Conservation (phyloP, 1,284 basidiomycete species). For the Athelia psychrophila region DNA sequence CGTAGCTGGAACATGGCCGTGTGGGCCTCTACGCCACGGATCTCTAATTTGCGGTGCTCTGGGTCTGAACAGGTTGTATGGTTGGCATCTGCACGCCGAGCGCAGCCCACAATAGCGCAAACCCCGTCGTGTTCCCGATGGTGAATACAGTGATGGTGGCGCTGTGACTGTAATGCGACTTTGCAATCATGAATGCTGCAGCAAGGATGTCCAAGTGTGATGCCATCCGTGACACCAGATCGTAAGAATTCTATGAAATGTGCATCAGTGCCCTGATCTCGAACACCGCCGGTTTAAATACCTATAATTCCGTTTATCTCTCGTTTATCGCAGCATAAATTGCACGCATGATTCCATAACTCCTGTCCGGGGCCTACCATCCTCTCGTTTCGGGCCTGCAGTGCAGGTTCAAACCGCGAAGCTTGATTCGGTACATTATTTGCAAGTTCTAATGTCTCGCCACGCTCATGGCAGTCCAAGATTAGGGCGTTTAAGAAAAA, state of each 20-base stretch:
- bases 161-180: constrained; percentile 16
- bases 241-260: neutral
- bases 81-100: constrained; percentile 1
- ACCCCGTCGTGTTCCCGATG: constrained; percentile 13
- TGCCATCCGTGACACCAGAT: constrained; percentile 24
- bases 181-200: constrained; percentile 22
- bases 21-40: constrained; percentile 10
- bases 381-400: neutral
- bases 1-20: constrained; percentile 21
- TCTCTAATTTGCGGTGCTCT: constrained; percentile 15
- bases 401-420: neutral
- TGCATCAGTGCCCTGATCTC: too few species aligned
- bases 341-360: neutral
- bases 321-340: neutral
- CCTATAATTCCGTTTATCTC: neutral
- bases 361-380: neutral
- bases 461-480: neutral
- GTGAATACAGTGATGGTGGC: constrained; percentile 20
- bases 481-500: neutral
- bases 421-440: neutral
- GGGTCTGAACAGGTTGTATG: constrained; percentile 14
- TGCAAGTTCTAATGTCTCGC: neutral
- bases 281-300: too few species aligned
- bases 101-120: constrained; percentile 16
- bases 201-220: constrained; percentile 25